Conservation (phyloP, 2,329 filamentous ascomycete species). For the Cercospora berteroae region DNA sequence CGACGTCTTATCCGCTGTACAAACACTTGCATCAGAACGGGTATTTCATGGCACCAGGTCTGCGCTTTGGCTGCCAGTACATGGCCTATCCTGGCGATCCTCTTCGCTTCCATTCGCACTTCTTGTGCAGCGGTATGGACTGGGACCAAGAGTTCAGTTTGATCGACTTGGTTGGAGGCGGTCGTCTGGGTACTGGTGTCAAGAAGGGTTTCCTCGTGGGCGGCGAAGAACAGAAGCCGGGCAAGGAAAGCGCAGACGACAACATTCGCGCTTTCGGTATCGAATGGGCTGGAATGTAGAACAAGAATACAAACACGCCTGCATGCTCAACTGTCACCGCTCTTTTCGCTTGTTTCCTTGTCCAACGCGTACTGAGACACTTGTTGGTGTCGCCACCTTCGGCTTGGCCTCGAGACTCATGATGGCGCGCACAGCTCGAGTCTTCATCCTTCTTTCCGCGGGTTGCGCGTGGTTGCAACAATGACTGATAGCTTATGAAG, state of each 20-base stretch:
- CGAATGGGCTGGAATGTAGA: constrained; percentile 89
- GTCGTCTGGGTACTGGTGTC: constrained; percentile 85
- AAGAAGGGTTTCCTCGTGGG: constrained; percentile 94
- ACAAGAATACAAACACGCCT: neutral
- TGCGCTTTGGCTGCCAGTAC: constrained; percentile 92
- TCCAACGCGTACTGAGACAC: neutral
- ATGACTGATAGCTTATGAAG: neutral
- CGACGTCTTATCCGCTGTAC: constrained; percentile 70
- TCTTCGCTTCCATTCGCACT: constrained; percentile 91
- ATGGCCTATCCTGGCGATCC: constrained; percentile 95
- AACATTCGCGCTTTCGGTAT: constrained; percentile 73
- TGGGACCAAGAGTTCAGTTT: constrained; percentile 86
- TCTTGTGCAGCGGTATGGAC: constrained; percentile 76
- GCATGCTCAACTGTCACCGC: neutral
- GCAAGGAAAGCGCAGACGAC: constrained; percentile 32
- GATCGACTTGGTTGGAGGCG: constrained; percentile 80
- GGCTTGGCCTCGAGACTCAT: neutral
- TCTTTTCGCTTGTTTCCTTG: neutral
- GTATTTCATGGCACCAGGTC: constrained; percentile 86
- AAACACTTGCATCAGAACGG: constrained; percentile 72
- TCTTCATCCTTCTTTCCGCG: neutral
- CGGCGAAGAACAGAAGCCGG: constrained; percentile 53
- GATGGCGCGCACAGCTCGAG: neutral
- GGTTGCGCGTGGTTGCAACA: neutral
- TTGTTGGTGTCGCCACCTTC: neutral